Evolutionary conservation across 2,329 filamentous ascomycete species (phyloP).

Genomic region (Aspergillus sp.): DNA sequence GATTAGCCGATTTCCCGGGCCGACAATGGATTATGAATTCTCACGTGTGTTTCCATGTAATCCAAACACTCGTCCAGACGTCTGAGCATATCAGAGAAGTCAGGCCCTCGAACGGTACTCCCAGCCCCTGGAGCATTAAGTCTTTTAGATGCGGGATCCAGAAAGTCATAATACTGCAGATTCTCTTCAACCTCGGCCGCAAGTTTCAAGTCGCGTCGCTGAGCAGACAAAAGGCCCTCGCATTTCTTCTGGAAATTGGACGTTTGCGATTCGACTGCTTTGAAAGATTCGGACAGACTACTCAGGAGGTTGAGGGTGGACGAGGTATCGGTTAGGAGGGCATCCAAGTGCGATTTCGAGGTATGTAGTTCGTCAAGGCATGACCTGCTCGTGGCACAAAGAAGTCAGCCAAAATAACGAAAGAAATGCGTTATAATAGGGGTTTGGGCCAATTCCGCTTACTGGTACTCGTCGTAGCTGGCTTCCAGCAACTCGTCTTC

Average conservation of each 20-base stretch:
- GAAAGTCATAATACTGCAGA: constrained; percentile 86
- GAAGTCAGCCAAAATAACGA: constrained; percentile 3
- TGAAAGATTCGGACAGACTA: constrained; percentile 75
- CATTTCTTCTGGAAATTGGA: constrained; percentile 90
- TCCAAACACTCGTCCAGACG: constrained; percentile 84
- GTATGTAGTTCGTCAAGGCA: constrained; percentile 75
- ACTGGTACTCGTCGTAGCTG: constrained; percentile 79
- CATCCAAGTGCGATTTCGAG: constrained; percentile 73
- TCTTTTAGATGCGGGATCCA: constrained; percentile 80
- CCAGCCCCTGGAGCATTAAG: constrained; percentile 88
- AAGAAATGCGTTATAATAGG: background rate
- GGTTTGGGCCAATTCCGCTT: constrained; percentile 25
- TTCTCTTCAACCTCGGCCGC: constrained; percentile 81
- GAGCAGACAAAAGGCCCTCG: constrained; percentile 74
- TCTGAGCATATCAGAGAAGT: constrained; percentile 78
- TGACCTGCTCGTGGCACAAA: constrained; percentile 39
- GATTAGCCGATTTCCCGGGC: constrained; percentile 12
- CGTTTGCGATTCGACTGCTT: constrained; percentile 78
- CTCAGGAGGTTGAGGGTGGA: constrained; percentile 67
- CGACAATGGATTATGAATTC: constrained; percentile 18
- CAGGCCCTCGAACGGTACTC: constrained; percentile 71
- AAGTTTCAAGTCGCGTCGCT: constrained; percentile 67
- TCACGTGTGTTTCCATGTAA: constrained; percentile 81
- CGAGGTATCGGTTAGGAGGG: constrained; percentile 68
- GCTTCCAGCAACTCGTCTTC: constrained; percentile 66